Evolutionary conservation across 129 eudicot genomes (phyloP), one percentile per base, ranked within the genome.

Genomic region (Artemisia argyi): DNA sequence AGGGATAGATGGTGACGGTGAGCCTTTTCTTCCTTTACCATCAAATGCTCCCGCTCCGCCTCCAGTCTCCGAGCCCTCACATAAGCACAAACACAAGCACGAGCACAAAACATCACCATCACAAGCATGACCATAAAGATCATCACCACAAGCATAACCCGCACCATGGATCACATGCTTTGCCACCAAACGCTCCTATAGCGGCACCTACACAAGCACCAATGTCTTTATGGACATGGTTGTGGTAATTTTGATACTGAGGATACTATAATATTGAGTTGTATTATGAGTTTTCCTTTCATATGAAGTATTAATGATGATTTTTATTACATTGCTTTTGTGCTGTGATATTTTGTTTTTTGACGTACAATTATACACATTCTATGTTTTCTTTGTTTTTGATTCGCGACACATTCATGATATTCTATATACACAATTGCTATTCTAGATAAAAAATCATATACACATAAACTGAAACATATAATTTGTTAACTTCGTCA

Each of bases 131-230:
- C 19, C 50, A 75, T 46, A 66, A 56, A 0, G 66, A 66, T 66
- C 18, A 68, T 7, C 80, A 49, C 71, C 81, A 77, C 60, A 24
- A 39, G 39, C 81, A 77, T 60, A 19, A 70, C 13, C 16, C 76
- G 10, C 77, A 63, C 15, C 71, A 55, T 70, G 65, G 55, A 22
- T 64, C 81, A 22, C 53, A 69, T 28, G 73, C 68, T 2, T n/a
- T 71, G 77, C 30, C 77, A 46, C 77, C 76, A 42, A 30, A n/a
- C 52, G 4, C 46, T 77, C 64, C 72, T 22, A 16, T 39, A 26
- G 46, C 53, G 0, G 61, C 73, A 71, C 77, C 77, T 16, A 5
- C 68, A 53, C 30, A 18, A 13, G 44, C 67, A 55, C 68, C 55
- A n/a, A 10, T 17, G 56, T 58, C 76, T 46, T 18, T 54, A 6